Evolutionary conservation across 1,284 basidiomycete genomes (phyloP), one percentile per base, ranked within the genome.

Genomic region (Ustilago trichophora): DNA sequence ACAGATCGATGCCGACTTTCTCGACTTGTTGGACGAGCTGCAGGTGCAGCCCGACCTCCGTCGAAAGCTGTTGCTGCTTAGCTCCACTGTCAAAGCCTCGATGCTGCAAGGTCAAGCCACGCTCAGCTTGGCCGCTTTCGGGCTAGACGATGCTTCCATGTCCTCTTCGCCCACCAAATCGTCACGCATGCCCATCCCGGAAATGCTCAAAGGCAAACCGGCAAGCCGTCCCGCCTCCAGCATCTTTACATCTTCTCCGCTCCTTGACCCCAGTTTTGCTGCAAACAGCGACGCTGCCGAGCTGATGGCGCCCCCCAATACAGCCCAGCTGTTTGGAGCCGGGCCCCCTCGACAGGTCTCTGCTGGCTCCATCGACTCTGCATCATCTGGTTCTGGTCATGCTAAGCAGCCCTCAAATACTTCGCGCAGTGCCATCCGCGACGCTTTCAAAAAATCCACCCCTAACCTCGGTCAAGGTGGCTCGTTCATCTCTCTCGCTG

Each of bases 91-190:
- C 33, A 93, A 93, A 76, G 90, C 90, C 3, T 90, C 90, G n/a
- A 92, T 93, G 90, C 83, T 93, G 51, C 91, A 90, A 75, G 91
- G 91, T 0, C 90, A 91, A 2, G 88, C 89, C 22, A 86, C 87
- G 12, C 84, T 92, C 73, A 84, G 86, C 22, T 80, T 85, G 11
- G 84, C 83, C 15, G 78, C 85, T 0, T 73, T 85, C 16, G 65
- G 57, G 3, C 12, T 64, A 21, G 55, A 58, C 11, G 46, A 44
- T 12, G 21, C 26, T 13, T 8, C n/a, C n/a, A n/a, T 52, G 33
- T 32, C 57, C 6, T 44, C 47, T 9, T 55, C 64, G 0, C 51
- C 63, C 0, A 45, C 44, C 15, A 68, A 68, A 32, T 19, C 47
- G 3, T 37, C 57, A n/a, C 46, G 64, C 12, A 63, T 57, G 60